Conservation (phyloP, 169 alveolate species). For the Plasmodium gaboni region DNA sequence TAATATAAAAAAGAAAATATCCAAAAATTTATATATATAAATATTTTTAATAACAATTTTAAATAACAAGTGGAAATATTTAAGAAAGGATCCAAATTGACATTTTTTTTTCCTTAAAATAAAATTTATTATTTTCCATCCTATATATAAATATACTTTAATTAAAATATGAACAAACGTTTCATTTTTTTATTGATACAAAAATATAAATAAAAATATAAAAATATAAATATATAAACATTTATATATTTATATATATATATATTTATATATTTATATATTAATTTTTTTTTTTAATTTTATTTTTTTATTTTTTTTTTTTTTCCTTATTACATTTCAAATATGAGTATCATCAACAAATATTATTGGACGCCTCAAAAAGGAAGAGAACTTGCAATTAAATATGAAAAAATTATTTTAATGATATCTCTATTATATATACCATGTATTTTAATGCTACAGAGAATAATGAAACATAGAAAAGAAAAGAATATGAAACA, state of each 20-base stretch:
- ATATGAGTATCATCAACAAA: slow-evolving; percentile 8
- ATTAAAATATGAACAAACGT: no score
- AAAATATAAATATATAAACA: neutral
- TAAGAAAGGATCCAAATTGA: no score
- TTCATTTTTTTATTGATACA: no score
- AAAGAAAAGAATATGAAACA: slow-evolving; percentile 39
- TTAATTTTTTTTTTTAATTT: no score
- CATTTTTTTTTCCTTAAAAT: no score
- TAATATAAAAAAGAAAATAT: no score
- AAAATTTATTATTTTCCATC: no score
- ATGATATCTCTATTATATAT: slow-evolving; percentile 72
- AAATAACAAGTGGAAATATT: no score
- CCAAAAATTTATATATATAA: no score
- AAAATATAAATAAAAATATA: neutral
- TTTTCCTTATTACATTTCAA: neutral
- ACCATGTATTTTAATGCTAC: slow-evolving; percentile 75
- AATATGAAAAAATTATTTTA: slow-evolving; percentile 49
- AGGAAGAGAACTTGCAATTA: slow-evolving; percentile 78
- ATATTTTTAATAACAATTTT: no score
- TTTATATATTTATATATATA: neutral
- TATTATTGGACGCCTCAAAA: slow-evolving; percentile 72
- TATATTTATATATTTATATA: no score
- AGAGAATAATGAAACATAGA: slow-evolving; percentile 71
- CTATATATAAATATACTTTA: no score
- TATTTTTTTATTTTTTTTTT: neutral